A percentile compares a stretch with the other conserved stretches of the same genome.
phyloP scores from a whole-genome alignment of 257 asterid genomes.

The Fraxinus pennsylvanica region DNA sequence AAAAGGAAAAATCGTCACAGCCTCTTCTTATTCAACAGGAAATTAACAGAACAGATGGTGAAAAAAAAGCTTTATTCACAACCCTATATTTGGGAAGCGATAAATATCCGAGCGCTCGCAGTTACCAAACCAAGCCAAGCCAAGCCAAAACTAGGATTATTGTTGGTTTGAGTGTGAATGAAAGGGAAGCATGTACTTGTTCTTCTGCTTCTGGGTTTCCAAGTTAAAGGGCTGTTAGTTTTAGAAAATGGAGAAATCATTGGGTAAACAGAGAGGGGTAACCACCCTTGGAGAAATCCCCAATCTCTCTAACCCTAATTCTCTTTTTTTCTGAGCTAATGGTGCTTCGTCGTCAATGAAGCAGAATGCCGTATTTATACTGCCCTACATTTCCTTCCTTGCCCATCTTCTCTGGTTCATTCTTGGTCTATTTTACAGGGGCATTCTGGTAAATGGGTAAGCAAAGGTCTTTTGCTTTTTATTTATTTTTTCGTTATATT shows the following conservation, averaged over 20 bases:
- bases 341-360: not conserved
- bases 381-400: not conserved
- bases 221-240: slow-evolving; percentile 32
- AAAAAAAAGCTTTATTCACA: too few relatives aligned
- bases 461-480: not conserved
- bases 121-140: too few relatives aligned
- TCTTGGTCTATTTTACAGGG: not conserved
- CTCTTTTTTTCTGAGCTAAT: slow-evolving; percentile 18
- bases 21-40: slow-evolving; percentile 19
- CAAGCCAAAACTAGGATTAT: not conserved
- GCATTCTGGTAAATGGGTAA: too few relatives aligned
- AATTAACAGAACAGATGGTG: not conserved
- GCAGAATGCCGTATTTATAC: not conserved
- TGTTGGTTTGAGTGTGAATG: too few relatives aligned
- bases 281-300: slow-evolving; percentile 20
- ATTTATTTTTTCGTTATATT: too few relatives aligned
- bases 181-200: not conserved
- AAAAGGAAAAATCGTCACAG: slow-evolving; percentile 31
- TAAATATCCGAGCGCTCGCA: too few relatives aligned
- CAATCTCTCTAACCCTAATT: slow-evolving; percentile 27
- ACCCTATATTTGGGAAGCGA: too few relatives aligned
- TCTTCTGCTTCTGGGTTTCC: not conserved
- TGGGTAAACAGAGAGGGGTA: slow-evolving; percentile 18
- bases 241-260: not conserved
- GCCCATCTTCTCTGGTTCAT: slow-evolving; percentile 17